Percentiles rank a stretch among this genome's conserved stretches.
phyloP scores from a whole-genome alignment of 108 stramenopile species.

The Cyclotella baltica region DNA sequence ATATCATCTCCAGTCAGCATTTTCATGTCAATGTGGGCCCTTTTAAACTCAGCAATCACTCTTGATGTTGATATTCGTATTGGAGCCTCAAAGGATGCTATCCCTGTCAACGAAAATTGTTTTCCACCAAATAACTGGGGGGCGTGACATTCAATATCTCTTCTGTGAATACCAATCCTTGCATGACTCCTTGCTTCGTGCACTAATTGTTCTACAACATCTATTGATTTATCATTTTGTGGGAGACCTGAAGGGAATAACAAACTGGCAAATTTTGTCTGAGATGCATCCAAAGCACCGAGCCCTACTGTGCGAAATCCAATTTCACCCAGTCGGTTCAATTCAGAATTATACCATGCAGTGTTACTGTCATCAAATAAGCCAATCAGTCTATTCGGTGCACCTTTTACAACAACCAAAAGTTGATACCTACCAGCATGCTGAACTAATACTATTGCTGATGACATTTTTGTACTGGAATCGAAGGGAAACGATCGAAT shows the following conservation, averaged over 20 bases:
- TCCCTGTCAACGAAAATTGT: constrained; percentile 51
- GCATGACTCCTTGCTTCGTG: constrained; percentile 28
- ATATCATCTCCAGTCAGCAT: constrained; percentile 78
- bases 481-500: constrained; percentile 74
- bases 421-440: constrained; percentile 38
- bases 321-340: constrained; percentile 41
- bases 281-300: constrained; percentile 52
- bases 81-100: constrained; percentile 72
- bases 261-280: constrained; percentile 6
- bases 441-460: constrained; percentile 59
- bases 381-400: constrained; percentile 53
- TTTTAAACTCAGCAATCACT: constrained; percentile 54
- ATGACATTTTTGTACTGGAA: constrained; percentile 58
- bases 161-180: constrained; percentile 42
- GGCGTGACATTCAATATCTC: constrained; percentile 47
- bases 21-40: constrained; percentile 47
- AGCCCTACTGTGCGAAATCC: constrained; percentile 63
- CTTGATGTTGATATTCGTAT: constrained; percentile 56
- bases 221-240: background rate
- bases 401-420: constrained; percentile 58
- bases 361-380: constrained; percentile 8
- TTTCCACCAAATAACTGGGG: background rate
- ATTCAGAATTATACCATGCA: constrained; percentile 31
- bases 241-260: constrained; percentile 64
- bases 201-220: constrained; percentile 27